Base-by-base conservation (phyloP, 2,329 filamentous ascomycete species). In the Stagonosporopsis chrysanthemi region DNA sequence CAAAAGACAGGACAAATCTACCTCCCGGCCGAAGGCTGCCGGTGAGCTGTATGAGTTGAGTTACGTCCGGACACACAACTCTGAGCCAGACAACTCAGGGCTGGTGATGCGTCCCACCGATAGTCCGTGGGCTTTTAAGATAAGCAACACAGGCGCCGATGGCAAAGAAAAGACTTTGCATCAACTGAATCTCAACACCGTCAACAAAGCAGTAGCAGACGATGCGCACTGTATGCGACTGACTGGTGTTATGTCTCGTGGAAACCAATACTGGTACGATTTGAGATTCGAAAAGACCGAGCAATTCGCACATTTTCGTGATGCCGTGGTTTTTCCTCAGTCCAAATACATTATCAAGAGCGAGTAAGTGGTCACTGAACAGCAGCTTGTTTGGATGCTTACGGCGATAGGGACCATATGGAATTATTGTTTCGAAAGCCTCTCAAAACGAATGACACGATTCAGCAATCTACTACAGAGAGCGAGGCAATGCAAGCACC, bases 221-320 rank as follows among this genome's bases (percentile, higher is more conserved):
- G 28, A 61, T 12, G 35, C 29, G 3, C 49, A 56, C 7, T 60
- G 60, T 8, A 61, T 73, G 33, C 67, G 71, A 17, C 29, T 75
- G 3, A 29, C 33, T 17, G 70, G 71, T 1, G 35, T 63, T 12
- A 31, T 43, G 11, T 6, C 6, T 4, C 39, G 65, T 12, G 61
- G 59, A 5, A 56, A 58, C 19, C 28, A 7, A 4, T 44, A 56
- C 23, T 57, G 53, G 35, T 60, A 64, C 46, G 71, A 74, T 39
- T 40, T 75, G 7, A 23, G 64, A 14, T 74, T 75, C 45, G 23
- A 39, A 11, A 12, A 64, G 3, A 19, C 40, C 2, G 1, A 33
- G 0, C 51, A 66, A n/a, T 63, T 68, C 22, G 2, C 33, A 33
- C 2, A 15, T 0, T 69, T 71, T 42, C 44, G 54, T 19, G 28